Evolutionary conservation across 371 early-diverging fungal species (phyloP).

Genomic region (Mucor saturninus): DNA sequence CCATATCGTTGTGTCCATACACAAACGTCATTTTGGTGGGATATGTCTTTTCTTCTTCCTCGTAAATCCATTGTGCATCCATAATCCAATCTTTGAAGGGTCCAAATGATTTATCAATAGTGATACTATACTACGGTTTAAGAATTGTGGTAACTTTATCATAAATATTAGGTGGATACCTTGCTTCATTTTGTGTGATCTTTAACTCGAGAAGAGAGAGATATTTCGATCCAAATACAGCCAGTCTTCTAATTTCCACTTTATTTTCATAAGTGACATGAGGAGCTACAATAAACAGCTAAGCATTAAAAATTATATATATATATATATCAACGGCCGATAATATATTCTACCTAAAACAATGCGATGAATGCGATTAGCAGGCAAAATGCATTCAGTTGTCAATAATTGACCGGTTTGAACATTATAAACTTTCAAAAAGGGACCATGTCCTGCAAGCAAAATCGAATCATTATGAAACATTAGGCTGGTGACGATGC

Average conservation of each 20-base stretch:
- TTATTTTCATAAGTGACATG: constrained; percentile 4
- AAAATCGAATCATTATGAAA: constrained; percentile 58
- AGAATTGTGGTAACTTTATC: not conserved
- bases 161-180: not conserved
- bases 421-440: constrained; percentile 59
- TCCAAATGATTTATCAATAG: constrained; percentile 21
- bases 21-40: constrained; percentile 59
- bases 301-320: not conserved
- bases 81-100: constrained; percentile 73
- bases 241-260: constrained; percentile 19
- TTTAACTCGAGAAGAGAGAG: constrained; percentile 31
- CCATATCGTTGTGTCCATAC: constrained; percentile 78
- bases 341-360: constrained; percentile 46
- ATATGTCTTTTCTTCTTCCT: constrained; percentile 12
- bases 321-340: no score
- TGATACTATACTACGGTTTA: not conserved
- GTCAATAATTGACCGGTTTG: constrained; percentile 45
- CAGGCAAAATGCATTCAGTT: constrained; percentile 42
- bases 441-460: constrained; percentile 68
- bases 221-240: constrained; percentile 54
- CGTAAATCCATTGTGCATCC: constrained; percentile 69
- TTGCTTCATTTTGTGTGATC: constrained; percentile 13
- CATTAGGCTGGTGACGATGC: constrained; percentile 59
- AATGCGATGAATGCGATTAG: constrained; percentile 63
- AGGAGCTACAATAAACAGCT: constrained; percentile 19